phyloP scores from a whole-genome alignment of 257 asterid genomes.

The Mentha longifolia region DNA sequence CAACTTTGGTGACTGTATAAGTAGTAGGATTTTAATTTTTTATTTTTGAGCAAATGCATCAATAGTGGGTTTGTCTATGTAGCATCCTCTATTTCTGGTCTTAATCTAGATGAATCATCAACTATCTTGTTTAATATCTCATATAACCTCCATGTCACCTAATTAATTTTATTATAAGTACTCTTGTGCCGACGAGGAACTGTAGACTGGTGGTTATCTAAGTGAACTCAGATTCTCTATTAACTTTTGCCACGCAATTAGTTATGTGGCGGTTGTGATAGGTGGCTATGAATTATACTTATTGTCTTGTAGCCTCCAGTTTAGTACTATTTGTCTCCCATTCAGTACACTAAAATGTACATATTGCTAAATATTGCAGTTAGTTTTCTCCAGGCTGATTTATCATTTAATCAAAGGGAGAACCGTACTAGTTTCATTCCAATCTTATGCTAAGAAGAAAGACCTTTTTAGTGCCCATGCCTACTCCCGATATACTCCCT shows the following conservation, averaged over 20 bases:
- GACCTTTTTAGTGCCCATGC: background rate
- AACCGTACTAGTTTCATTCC: background rate
- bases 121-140: conserved; percentile 3
- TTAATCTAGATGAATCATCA: conserved; percentile 18
- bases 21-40: background rate
- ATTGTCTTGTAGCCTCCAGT: background rate
- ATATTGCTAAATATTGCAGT: background rate
- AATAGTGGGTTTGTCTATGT: conserved; percentile 20
- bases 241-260: background rate
- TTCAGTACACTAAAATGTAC: background rate
- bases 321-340: background rate
- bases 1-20: conserved; percentile 31
- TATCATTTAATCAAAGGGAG: conserved; percentile 4
- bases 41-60: no score
- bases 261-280: background rate
- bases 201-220: background rate
- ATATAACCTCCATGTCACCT: conserved; percentile 3
- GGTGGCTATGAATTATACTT: conserved; percentile 12
- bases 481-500: background rate
- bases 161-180: conserved; percentile 5
- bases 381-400: conserved; percentile 10
- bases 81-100: conserved; percentile 3
- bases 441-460: background rate
- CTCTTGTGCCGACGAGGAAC: background rate
- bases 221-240: conserved; percentile 8